A percentile compares a stretch with the other conserved stretches of the same genome.
Conservation (phyloP, 1,284 basidiomycete species). For the Microbotryum scabiosae region DNA sequence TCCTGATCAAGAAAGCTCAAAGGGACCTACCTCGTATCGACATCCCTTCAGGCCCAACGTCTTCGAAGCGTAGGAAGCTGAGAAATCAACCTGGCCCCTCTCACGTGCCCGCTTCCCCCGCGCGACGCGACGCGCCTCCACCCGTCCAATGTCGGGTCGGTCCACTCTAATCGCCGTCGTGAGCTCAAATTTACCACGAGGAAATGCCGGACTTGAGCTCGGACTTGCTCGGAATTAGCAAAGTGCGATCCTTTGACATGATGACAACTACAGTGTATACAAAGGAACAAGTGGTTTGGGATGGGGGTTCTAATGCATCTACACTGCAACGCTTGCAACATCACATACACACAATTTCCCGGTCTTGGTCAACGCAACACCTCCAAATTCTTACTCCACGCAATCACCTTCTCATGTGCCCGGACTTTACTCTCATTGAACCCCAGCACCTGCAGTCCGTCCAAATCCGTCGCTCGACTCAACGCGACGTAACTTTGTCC, state of each 20-base stretch:
- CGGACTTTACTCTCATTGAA: slow-evolving; percentile 71
- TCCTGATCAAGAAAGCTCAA: neutral
- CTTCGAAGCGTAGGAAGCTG: neutral
- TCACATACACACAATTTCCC: too few species aligned
- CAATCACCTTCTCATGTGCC: slow-evolving; percentile 35
- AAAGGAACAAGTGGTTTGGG: too few species aligned
- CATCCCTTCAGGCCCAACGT: neutral
- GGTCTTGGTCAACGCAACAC: too few species aligned
- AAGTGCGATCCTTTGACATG: too few species aligned
- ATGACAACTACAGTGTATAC: too few species aligned
- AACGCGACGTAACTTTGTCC: slow-evolving; percentile 94
- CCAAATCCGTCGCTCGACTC: slow-evolving; percentile 73
- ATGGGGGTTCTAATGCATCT: too few species aligned
- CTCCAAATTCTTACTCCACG: slow-evolving; percentile 27
- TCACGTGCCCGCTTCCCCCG: neutral
- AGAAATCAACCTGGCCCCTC: neutral
- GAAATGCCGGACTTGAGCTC: too few species aligned
- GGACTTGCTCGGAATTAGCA: too few species aligned
- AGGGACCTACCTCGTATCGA: neutral
- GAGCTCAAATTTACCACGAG: too few species aligned
- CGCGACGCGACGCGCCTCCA: neutral
- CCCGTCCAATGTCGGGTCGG: too few species aligned
- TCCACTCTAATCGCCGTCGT: too few species aligned
- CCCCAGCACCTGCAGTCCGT: slow-evolving; percentile 80
- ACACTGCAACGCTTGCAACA: too few species aligned